A percentile compares a stretch with the other conserved stretches of the same genome.
Evolutionary conservation across 768 basidiomycete genomes (phyloP).

Genomic region (Suillus subaureus): DNA sequence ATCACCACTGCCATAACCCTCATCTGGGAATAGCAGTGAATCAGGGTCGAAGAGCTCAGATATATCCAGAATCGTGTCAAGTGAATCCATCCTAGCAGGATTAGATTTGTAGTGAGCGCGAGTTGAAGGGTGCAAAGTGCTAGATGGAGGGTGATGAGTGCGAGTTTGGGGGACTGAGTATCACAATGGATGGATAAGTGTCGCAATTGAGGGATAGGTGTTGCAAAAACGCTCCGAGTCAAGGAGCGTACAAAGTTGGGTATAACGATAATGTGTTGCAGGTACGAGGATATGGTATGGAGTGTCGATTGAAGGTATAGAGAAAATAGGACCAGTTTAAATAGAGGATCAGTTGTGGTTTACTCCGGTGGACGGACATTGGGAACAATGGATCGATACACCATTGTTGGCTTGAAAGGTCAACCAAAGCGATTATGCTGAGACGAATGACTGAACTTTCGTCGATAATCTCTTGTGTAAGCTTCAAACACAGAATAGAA

Average conservation of each 20-base stretch:
- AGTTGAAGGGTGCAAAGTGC: too few species aligned
- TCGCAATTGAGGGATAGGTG: background rate
- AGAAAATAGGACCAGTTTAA: background rate
- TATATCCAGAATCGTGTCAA: background rate
- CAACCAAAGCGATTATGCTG: too few species aligned
- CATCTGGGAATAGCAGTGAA: background rate
- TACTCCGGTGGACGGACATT: background rate
- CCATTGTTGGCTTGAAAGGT: background rate
- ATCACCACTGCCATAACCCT: background rate
- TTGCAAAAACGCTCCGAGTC: background rate
- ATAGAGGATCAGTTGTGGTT: background rate
- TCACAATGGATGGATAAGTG: too few species aligned
- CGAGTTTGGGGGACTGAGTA: background rate
- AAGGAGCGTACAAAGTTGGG: background rate
- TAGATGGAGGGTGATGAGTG: background rate
- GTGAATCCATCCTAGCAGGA: constrained; percentile 7
- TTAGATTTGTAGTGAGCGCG: background rate
- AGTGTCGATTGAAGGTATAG: background rate
- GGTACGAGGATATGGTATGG: background rate
- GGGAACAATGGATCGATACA: background rate
- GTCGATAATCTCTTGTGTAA: background rate
- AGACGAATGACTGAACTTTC: background rate
- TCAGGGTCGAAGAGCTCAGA: background rate
- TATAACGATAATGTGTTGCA: background rate
- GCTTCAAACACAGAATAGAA: too few species aligned